Evolutionary conservation across 2,329 filamentous ascomycete genomes (phyloP).

Genomic region (Parafenestella ontariensis): DNA sequence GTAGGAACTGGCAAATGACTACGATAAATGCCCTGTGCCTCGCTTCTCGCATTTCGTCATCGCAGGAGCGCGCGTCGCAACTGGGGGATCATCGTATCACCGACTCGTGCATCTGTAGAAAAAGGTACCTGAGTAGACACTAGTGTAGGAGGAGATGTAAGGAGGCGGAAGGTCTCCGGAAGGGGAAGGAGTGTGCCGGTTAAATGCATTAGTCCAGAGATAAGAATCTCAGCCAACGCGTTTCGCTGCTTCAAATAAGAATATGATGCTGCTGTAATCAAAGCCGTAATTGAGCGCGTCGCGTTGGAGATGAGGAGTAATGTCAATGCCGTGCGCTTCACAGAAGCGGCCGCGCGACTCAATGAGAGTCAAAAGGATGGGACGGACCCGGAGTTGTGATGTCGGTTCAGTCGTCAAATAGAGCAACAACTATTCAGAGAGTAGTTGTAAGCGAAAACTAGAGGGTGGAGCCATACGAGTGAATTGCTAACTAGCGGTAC

Average conservation of each 20-base stretch:
- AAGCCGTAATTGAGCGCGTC: not conserved
- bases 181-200: constrained; percentile 21
- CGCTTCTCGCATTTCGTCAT: constrained; percentile 12
- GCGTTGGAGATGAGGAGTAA: not conserved
- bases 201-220: constrained; percentile 24
- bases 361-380: not conserved
- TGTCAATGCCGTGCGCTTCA: not conserved
- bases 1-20: constrained; percentile 5
- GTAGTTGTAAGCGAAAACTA: no score
- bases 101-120: constrained; percentile 6
- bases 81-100: constrained; percentile 7
- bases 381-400: no score
- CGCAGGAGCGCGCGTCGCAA: constrained; percentile 7
- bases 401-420: no score
- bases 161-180: constrained; percentile 13
- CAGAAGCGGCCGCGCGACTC: not conserved
- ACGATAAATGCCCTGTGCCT: constrained; percentile 2
- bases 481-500: no score
- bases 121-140: not conserved
- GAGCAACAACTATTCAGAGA: not conserved
- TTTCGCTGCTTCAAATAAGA: constrained; percentile 11
- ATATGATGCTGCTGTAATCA: constrained; percentile 4
- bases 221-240: constrained; percentile 11
- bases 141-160: constrained; percentile 16
- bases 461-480: not conserved